Conservation (phyloP, 148 eudicot genomes). For the Hydrangea macrophylla region DNA sequence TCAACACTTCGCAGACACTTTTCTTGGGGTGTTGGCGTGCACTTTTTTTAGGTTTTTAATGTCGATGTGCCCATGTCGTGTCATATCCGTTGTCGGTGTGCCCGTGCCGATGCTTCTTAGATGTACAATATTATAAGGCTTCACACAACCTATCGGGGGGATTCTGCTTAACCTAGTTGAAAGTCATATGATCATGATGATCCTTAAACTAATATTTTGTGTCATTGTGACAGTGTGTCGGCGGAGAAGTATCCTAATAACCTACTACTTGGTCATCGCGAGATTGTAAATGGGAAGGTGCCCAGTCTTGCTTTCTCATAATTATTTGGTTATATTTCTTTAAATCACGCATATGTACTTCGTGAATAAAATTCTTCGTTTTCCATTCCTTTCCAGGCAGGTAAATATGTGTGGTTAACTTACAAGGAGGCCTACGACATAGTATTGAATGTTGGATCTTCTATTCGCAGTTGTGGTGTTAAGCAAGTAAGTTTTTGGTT, state of each 20-base stretch:
- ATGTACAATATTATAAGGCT: too few species aligned
- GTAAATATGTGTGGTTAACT: slow-evolving; percentile 72
- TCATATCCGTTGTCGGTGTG: too few species aligned
- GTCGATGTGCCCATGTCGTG: too few species aligned
- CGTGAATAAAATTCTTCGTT: neutral
- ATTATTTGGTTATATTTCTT: neutral
- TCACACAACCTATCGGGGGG: too few species aligned
- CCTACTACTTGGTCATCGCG: slow-evolving; percentile 75
- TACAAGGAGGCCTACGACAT: slow-evolving; percentile 67
- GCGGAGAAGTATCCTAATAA: slow-evolving; percentile 70
- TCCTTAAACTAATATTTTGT: neutral
- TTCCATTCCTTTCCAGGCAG: slow-evolving; percentile 39
- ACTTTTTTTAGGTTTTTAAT: too few species aligned
- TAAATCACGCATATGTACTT: neutral
- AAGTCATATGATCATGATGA: neutral
- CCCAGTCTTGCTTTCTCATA: neutral
- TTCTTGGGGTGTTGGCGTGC: too few species aligned
- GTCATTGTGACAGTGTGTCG: slow-evolving; percentile 44
- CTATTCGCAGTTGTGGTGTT: slow-evolving; percentile 68
- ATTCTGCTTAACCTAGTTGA: too few species aligned
- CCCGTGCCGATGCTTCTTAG: too few species aligned
- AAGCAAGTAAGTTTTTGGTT: slow-evolving; percentile 40
- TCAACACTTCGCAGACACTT: too few species aligned
- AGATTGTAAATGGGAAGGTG: slow-evolving; percentile 64
- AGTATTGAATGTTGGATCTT: slow-evolving; percentile 70